phyloP scores from a whole-genome alignment of 257 asterid genomes.

The Petrea volubilis region DNA sequence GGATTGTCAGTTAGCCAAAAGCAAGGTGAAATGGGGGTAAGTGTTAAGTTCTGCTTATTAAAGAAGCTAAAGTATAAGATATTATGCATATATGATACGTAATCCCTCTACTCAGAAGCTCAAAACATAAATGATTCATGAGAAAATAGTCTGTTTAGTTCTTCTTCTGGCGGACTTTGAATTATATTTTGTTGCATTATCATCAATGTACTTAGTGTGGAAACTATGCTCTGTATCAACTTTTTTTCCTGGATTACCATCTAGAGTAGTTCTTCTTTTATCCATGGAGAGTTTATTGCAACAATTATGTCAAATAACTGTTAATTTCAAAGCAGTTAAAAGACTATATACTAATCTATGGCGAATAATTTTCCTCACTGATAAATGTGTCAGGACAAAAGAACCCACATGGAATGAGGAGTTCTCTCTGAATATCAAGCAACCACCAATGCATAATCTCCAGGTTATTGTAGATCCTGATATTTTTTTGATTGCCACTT shows the following conservation, averaged over 20 bases:
- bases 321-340: background rate
- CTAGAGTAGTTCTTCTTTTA: constrained; percentile 7
- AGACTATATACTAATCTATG: background rate
- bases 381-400: constrained; percentile 69
- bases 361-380: constrained; percentile 1
- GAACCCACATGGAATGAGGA: constrained; percentile 99
- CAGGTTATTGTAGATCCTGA: constrained; percentile 58
- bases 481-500: background rate
- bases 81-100: background rate
- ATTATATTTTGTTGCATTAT: background rate
- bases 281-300: background rate
- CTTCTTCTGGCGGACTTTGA: background rate
- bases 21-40: constrained; percentile 98
- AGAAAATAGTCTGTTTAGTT: background rate
- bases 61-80: constrained; percentile 1
- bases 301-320: constrained; percentile 9
- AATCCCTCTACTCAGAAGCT: background rate
- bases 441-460: constrained; percentile 63
- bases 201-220: background rate
- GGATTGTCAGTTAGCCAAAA: constrained; percentile 76
- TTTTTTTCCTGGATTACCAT: background rate
- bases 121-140: background rate
- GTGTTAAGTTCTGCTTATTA: no score
- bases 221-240: background rate
- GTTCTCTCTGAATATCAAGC: constrained; percentile 83